A percentile compares a stretch with the other conserved stretches of the same genome.
Evolutionary conservation across 805 yeast species (phyloP).

Genomic region (Saturnispora bothae): DNA sequence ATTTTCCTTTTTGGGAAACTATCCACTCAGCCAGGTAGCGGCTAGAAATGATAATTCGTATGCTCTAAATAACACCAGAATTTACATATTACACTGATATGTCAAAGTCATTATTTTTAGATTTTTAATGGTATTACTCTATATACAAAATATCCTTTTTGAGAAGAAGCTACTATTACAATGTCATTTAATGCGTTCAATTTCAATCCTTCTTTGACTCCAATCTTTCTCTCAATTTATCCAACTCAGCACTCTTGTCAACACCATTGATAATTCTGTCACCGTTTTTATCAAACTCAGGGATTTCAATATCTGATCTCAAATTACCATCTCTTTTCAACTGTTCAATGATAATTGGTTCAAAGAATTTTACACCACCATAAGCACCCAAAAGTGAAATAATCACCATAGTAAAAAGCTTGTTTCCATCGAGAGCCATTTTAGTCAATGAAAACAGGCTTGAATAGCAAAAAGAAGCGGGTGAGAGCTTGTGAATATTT

Average conservation of each 20-base stretch:
- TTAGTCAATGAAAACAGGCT: background rate
- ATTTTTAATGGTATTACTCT: too few relatives aligned
- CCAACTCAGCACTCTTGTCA: constrained; percentile 14
- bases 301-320: constrained; percentile 48
- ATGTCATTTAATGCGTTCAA: too few relatives aligned
- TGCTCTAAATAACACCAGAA: too few relatives aligned
- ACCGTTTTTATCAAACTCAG: constrained; percentile 41
- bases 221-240: constrained; percentile 15
- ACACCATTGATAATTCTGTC: constrained; percentile 20
- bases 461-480: background rate
- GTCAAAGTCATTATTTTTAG: too few relatives aligned
- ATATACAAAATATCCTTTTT: too few relatives aligned
- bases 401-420: constrained; percentile 18
- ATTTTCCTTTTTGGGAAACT: background rate
- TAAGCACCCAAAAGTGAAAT: constrained; percentile 33
- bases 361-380: constrained; percentile 57
- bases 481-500: background rate
- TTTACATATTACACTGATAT: too few relatives aligned
- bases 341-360: constrained; percentile 61
- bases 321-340: constrained; percentile 55
- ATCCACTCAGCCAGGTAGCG: too few relatives aligned
- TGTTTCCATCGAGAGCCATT: constrained; percentile 13
- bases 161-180: too few relatives aligned
- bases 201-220: constrained; percentile 14
- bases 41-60: too few relatives aligned